Evolutionary conservation across 140 eudicot species (phyloP).

Genomic region (Anethum foeniculum): DNA sequence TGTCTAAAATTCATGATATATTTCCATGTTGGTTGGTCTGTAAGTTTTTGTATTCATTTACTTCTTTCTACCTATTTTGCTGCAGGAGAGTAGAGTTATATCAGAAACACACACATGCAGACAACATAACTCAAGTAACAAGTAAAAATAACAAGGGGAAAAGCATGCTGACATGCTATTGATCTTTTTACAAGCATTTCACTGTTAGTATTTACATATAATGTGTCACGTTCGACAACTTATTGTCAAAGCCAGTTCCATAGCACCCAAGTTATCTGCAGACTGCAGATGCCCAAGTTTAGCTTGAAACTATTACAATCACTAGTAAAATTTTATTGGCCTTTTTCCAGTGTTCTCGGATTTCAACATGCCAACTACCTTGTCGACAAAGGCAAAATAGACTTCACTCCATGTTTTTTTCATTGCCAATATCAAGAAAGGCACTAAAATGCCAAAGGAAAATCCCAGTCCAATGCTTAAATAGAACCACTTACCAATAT

Average conservation of each 20-base stretch:
- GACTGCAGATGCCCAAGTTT: neutral
- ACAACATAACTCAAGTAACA: neutral
- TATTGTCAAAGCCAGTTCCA: neutral
- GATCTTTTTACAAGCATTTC: neutral
- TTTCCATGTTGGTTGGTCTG: no score
- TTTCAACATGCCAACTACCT: conserved; percentile 1
- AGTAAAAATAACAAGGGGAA: neutral
- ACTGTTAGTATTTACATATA: neutral
- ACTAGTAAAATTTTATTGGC: neutral
- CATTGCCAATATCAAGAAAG: conserved; percentile 18
- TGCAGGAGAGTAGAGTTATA: neutral
- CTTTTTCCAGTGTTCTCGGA: neutral
- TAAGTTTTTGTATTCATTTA: no score
- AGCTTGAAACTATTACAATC: neutral
- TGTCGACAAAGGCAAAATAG: conserved; percentile 36
- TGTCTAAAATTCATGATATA: no score
- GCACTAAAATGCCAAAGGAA: conserved; percentile 31
- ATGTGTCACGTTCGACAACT: neutral
- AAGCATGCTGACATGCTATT: neutral
- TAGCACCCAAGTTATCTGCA: neutral
- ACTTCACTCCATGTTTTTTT: conserved; percentile 37
- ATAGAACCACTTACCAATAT: conserved; percentile 30
- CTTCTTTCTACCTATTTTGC: neutral
- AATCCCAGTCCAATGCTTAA: conserved; percentile 40
- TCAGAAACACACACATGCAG: neutral